A percentile compares a stretch with the other conserved stretches of the same genome.
Conservation (phyloP, 2,329 filamentous ascomycete genomes). For the Fusarium liriodendri region DNA sequence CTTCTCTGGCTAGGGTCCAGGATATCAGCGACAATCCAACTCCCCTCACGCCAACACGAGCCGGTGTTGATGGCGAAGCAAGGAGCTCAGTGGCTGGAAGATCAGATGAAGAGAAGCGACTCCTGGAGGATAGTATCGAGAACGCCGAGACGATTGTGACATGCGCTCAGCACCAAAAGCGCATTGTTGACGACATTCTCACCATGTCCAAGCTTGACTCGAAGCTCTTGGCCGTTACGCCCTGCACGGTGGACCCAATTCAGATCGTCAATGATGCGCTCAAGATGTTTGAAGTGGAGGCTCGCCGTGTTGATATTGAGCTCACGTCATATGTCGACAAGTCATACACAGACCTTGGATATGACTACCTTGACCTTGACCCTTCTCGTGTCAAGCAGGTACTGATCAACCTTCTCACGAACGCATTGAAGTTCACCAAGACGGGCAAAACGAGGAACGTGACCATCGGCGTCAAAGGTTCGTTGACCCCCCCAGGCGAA, state of each 20-base stretch:
- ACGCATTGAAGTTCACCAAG: conserved; percentile 85
- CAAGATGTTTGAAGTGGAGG: conserved; percentile 83
- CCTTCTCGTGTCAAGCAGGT: conserved; percentile 82
- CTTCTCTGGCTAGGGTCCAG: conserved; percentile 58
- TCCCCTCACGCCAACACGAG: conserved; percentile 39
- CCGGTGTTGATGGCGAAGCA: conserved; percentile 11
- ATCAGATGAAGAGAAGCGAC: conserved; percentile 52
- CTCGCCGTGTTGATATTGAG: conserved; percentile 75
- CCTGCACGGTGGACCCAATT: conserved; percentile 75
- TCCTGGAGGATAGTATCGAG: conserved; percentile 73
- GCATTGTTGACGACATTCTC: conserved; percentile 80
- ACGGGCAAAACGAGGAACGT: conserved; percentile 68
- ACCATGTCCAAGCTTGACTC: conserved; percentile 82
- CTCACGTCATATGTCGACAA: conserved; percentile 72
- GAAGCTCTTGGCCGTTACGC: conserved; percentile 77
- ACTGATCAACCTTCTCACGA: conserved; percentile 83
- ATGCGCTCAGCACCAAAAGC: conserved; percentile 83
- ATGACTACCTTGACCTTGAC: conserved; percentile 77
- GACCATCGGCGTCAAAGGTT: conserved; percentile 60
- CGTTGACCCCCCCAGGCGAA: conserved; percentile 51
- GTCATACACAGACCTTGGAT: conserved; percentile 66
- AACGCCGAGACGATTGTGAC: conserved; percentile 82
- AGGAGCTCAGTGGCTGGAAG: conserved; percentile 15
- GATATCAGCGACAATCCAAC: conserved; percentile 48
- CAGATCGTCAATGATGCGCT: conserved; percentile 74